A percentile compares a stretch with the other conserved stretches of the same genome.
Evolutionary conservation across 2,329 filamentous ascomycete genomes (phyloP).

Genomic region (Lecanoromycetidae sp.): DNA sequence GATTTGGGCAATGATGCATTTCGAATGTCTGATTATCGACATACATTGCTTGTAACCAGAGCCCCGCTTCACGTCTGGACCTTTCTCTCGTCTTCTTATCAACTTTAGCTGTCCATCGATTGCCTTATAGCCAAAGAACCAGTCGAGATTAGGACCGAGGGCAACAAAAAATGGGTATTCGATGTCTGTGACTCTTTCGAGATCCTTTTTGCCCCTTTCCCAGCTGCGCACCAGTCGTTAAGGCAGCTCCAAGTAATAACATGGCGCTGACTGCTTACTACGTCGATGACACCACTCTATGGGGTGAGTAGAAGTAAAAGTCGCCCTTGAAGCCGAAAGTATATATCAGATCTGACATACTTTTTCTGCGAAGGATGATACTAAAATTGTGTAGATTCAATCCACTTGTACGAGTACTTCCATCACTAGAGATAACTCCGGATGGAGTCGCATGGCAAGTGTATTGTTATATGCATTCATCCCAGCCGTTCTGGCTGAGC

Average conservation of each 20-base stretch:
- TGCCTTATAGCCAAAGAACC: constrained; percentile 3
- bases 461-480: no score
- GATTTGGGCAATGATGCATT: neutral
- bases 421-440: no score
- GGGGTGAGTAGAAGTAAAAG: constrained; percentile 1
- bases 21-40: neutral
- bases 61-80: neutral
- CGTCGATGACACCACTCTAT: neutral
- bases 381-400: no score
- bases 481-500: no score
- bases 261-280: neutral
- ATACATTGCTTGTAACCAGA: neutral
- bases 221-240: neutral
- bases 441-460: no score
- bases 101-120: neutral
- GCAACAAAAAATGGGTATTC: neutral
- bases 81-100: neutral
- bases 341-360: neutral
- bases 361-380: no score
- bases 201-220: neutral
- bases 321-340: neutral
- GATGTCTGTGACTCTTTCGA: neutral
- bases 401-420: no score
- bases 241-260: no score
- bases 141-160: neutral